Percentiles rank a stretch among this genome's conserved stretches.
Evolutionary conservation across 306 rosid genomes (phyloP).

Genomic region (Medicago arabica): DNA sequence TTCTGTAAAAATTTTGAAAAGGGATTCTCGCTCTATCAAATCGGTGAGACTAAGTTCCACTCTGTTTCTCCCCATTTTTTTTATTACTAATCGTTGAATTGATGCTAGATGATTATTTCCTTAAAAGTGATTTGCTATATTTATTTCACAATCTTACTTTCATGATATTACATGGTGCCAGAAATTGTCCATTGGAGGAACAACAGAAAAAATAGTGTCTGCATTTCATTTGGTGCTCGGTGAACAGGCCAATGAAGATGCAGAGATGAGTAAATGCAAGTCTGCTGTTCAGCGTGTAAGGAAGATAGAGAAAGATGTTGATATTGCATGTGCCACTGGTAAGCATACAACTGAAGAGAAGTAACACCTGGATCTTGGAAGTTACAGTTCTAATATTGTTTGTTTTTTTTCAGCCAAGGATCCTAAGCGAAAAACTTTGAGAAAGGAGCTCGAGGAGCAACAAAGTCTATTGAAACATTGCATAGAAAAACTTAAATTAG

Average conservation of each 20-base stretch:
- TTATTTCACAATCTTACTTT: constrained; percentile 31
- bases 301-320: constrained; percentile 82
- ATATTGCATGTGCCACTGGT: constrained; percentile 69
- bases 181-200: constrained; percentile 87
- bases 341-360: constrained; percentile 38
- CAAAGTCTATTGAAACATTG: constrained; percentile 74
- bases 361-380: constrained; percentile 34
- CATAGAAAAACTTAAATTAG: constrained; percentile 73
- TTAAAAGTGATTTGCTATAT: constrained; percentile 28
- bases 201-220: constrained; percentile 86
- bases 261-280: constrained; percentile 85
- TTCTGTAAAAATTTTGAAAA: constrained; percentile 69
- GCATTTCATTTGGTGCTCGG: constrained; percentile 82
- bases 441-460: constrained; percentile 80
- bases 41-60: constrained; percentile 59
- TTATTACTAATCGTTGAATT: constrained; percentile 10
- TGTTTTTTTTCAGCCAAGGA: constrained; percentile 70
- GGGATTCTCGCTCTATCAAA: constrained; percentile 86
- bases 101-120: constrained; percentile 25
- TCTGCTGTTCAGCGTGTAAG: constrained; percentile 72
- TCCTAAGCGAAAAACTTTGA: constrained; percentile 74
- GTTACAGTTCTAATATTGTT: constrained; percentile 46
- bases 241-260: constrained; percentile 76
- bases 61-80: constrained; percentile 14
- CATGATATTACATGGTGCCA: constrained; percentile 47